A percentile compares a stretch with the other conserved stretches of the same genome.
phyloP scores from a whole-genome alignment of 2,329 filamentous ascomycete species.

The Exophiala xenobiotica region DNA sequence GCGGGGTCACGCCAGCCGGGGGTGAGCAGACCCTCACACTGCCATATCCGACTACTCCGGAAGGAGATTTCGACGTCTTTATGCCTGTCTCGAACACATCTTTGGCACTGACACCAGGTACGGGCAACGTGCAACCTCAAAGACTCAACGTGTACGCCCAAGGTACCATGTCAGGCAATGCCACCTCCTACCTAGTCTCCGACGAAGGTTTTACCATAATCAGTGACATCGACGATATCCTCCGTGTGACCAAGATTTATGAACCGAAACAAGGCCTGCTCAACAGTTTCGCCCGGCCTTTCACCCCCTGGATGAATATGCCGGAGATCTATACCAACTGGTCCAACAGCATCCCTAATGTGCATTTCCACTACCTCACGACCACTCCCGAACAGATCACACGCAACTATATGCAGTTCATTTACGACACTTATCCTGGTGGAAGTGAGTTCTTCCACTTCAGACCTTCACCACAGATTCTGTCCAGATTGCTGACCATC shows the following conservation, averaged over 20 bases:
- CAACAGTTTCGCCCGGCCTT: conserved; percentile 72
- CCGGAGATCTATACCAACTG: conserved; percentile 75
- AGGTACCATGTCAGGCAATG: conserved; percentile 66
- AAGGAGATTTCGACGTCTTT: conserved; percentile 74
- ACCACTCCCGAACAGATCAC: conserved; percentile 78
- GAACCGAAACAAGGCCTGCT: conserved; percentile 70
- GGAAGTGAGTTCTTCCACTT: conserved; percentile 47
- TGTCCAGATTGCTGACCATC: background rate
- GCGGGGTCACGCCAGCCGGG: conserved; percentile 54
- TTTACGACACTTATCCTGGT: conserved; percentile 73
- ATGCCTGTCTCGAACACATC: conserved; percentile 61
- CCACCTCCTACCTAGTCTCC: conserved; percentile 74
- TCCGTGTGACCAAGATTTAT: conserved; percentile 79
- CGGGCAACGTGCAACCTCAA: conserved; percentile 64
- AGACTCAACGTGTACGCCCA: conserved; percentile 67
- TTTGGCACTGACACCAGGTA: conserved; percentile 59
- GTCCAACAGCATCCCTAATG: conserved; percentile 63
- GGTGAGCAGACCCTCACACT: conserved; percentile 63
- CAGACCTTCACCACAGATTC: background rate
- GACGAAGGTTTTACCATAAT: conserved; percentile 68
- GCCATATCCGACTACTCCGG: conserved; percentile 63
- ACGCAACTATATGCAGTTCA: conserved; percentile 73
- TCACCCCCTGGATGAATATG: conserved; percentile 75
- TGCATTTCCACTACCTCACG: conserved; percentile 80
- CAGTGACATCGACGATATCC: conserved; percentile 77